Conservation (phyloP, 495 filamentous ascomycete species). For the Trypethelium eluteriae region DNA sequence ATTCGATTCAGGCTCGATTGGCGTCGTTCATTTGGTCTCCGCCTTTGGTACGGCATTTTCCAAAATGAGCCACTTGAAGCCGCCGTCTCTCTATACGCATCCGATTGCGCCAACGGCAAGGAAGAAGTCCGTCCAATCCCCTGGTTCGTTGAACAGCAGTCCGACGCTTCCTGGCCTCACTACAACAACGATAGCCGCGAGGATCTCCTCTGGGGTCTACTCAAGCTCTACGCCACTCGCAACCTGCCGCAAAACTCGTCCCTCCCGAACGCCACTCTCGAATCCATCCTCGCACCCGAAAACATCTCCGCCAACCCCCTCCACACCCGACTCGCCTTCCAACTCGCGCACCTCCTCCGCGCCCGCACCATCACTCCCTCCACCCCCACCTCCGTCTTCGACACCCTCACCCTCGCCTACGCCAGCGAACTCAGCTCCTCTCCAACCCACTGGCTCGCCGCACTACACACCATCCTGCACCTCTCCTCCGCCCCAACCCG, state of each 20-base stretch:
- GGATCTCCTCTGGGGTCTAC: constrained; percentile 76
- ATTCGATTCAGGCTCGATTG: constrained; percentile 79
- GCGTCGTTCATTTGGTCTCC: constrained; percentile 84
- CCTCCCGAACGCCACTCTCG: not conserved
- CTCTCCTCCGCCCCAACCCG: constrained; percentile 57
- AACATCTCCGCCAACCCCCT: constrained; percentile 59
- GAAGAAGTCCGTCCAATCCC: constrained; percentile 53
- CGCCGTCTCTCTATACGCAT: constrained; percentile 60
- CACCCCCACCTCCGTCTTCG: constrained; percentile 40
- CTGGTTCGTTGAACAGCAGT: constrained; percentile 49
- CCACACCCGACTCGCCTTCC: constrained; percentile 71
- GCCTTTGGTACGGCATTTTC: constrained; percentile 74
- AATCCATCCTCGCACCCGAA: constrained; percentile 45
- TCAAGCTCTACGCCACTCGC: constrained; percentile 63
- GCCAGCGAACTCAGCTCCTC: constrained; percentile 62
- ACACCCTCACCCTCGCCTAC: constrained; percentile 57
- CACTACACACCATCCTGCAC: constrained; percentile 70
- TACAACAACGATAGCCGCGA: constrained; percentile 48
- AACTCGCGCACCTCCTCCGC: constrained; percentile 54
- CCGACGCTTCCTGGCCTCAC: constrained; percentile 43
- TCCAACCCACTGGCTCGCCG: constrained; percentile 54
- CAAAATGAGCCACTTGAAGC: constrained; percentile 58
- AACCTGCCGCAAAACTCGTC: not conserved
- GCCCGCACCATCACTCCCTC: constrained; percentile 37
- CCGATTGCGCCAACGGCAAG: constrained; percentile 53